A percentile compares a stretch with the other conserved stretches of the same genome.
Conservation (phyloP, 345 rosid species). For the Melaleuca quinquenervia region DNA sequence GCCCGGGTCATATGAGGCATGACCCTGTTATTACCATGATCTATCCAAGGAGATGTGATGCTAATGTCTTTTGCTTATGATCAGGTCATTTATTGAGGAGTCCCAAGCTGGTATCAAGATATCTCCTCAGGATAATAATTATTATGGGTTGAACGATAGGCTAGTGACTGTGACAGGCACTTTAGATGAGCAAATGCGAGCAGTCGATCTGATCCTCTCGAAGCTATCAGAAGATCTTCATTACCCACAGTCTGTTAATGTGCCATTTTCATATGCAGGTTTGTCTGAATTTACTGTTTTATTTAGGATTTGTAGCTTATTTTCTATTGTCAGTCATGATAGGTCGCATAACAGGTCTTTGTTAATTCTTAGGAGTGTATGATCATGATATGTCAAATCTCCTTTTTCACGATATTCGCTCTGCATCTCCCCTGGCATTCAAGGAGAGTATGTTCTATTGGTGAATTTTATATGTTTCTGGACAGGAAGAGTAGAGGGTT, state of each 20-base stretch:
- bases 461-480: background rate
- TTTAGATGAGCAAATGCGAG: slow-evolving; percentile 86
- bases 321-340: background rate
- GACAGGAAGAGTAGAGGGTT: background rate
- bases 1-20: background rate
- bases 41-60: background rate
- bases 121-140: slow-evolving; percentile 82
- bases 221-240: slow-evolving; percentile 85
- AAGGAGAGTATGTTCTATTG: background rate
- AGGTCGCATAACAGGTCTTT: background rate
- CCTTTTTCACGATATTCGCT: background rate
- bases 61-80: slow-evolving; percentile 12
- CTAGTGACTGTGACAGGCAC: slow-evolving; percentile 83
- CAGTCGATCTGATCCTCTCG: slow-evolving; percentile 73
- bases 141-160: slow-evolving; percentile 85
- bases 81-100: slow-evolving; percentile 92
- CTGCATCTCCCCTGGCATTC: background rate
- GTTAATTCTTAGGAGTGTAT: background rate
- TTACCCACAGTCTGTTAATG: slow-evolving; percentile 67
- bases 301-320: background rate
- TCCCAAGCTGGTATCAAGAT: slow-evolving; percentile 96
- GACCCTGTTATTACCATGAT: background rate
- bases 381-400: background rate
- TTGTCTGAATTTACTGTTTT: background rate
- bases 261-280: slow-evolving; percentile 94